These are phyloP conservation scores for Pistacia vera DNA, from an alignment of 345 rosid species.

Conservation along the genomic window DNA sequence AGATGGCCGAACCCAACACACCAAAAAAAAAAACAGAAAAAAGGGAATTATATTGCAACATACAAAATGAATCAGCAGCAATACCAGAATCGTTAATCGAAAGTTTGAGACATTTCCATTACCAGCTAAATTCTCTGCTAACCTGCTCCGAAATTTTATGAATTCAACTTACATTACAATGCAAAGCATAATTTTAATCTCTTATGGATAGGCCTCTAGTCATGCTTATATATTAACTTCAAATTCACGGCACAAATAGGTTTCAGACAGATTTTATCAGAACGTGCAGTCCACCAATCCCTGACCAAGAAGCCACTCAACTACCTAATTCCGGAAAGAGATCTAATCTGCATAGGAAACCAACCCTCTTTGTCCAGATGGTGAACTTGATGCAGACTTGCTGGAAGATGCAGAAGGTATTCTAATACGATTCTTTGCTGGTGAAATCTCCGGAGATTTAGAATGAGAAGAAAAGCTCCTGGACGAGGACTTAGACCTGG, in stretches of 20 bases:
- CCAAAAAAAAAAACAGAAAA: constrained; percentile 5
- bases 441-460: constrained; percentile 43
- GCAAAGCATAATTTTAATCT: not conserved
- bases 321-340: constrained; percentile 31
- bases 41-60: too few species aligned
- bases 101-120: too few species aligned
- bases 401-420: constrained; percentile 36
- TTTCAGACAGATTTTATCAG: not conserved
- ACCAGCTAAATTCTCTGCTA: too few species aligned
- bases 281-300: not conserved
- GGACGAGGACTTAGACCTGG: constrained; percentile 42
- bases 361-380: constrained; percentile 65
- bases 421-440: constrained; percentile 31
- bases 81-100: too few species aligned
- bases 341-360: constrained; percentile 85
- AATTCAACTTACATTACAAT: not conserved
- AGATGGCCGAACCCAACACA: too few species aligned
- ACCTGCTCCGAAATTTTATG: too few species aligned
- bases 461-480: constrained; percentile 41
- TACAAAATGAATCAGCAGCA: too few species aligned
- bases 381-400: constrained; percentile 67
- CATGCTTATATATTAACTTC: not conserved
- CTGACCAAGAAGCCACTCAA: not conserved
- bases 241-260: not conserved
- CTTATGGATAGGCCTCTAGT: not conserved